phyloP scores from a whole-genome alignment of 2,329 filamentous ascomycete species.

The Hortaea werneckii region DNA sequence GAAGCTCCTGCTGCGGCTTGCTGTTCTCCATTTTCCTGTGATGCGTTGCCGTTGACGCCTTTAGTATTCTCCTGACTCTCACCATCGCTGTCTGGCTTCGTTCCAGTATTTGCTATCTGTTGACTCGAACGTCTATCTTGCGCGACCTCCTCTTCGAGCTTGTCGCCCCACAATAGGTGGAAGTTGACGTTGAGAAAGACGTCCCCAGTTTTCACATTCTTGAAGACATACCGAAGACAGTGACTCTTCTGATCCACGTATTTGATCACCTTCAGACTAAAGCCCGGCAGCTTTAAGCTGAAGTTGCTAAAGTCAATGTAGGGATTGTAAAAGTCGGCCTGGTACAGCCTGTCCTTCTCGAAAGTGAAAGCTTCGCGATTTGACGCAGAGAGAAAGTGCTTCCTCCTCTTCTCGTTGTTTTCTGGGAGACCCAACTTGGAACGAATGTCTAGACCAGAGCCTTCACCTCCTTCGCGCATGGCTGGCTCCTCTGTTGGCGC shows the following conservation, averaged over 20 bases:
- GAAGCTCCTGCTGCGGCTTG: no score
- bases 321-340: conserved; percentile 40
- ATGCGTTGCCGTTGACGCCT: background rate
- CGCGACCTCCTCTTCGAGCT: conserved; percentile 27
- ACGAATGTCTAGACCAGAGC: conserved; percentile 25
- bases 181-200: conserved; percentile 37
- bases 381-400: conserved; percentile 29
- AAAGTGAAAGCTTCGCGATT: conserved; percentile 31
- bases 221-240: conserved; percentile 36
- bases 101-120: background rate
- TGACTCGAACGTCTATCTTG: conserved; percentile 11
- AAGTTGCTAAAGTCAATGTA: conserved; percentile 40
- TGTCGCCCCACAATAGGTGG: conserved; percentile 35
- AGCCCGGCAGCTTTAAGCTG: conserved; percentile 34
- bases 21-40: no score
- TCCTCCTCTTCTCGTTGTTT: conserved; percentile 34
- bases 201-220: conserved; percentile 31
- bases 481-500: conserved; percentile 18
- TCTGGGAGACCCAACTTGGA: conserved; percentile 25
- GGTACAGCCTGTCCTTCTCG: conserved; percentile 34
- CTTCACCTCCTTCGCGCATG: conserved; percentile 32
- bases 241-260: conserved; percentile 41
- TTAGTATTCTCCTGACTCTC: background rate
- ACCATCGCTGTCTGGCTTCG: background rate
- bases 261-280: conserved; percentile 34